Conservation (phyloP, 179 eudicot genomes). For the Patellifolia procumbens region DNA sequence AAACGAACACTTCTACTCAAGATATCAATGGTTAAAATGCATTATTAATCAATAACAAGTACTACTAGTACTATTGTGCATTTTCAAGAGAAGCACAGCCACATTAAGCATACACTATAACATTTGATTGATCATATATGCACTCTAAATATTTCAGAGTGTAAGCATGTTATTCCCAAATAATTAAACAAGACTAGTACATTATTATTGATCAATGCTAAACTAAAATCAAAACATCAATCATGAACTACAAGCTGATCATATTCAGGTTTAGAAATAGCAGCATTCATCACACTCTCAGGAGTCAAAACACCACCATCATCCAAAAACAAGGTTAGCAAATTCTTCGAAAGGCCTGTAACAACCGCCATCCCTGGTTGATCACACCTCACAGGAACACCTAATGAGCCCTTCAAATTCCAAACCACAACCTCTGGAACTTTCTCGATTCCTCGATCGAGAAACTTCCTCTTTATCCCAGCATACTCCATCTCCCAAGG, state of each 20-base stretch:
- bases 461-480: conserved; percentile 13
- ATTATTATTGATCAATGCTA: neutral
- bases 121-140: too few relatives aligned
- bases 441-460: conserved; percentile 8
- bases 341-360: conserved; percentile 36
- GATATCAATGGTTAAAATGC: too few relatives aligned
- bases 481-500: conserved; percentile 10
- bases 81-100: too few relatives aligned
- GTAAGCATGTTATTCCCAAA: neutral
- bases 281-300: conserved; percentile 16
- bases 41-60: too few relatives aligned
- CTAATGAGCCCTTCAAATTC: conserved; percentile 9
- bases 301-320: conserved; percentile 26
- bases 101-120: too few relatives aligned
- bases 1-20: too few relatives aligned
- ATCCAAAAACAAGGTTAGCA: conserved; percentile 33
- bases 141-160: too few relatives aligned
- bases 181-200: neutral
- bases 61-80: too few relatives aligned
- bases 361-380: conserved; percentile 27
- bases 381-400: conserved; percentile 14
- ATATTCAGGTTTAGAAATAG: conserved; percentile 30
- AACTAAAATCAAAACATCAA: conserved; percentile 1
- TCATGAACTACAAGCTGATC: conserved; percentile 28
- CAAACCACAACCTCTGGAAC: conserved; percentile 18